phyloP scores from a whole-genome alignment of 108 stramenopile species.

The Discostella stelligeroides region DNA sequence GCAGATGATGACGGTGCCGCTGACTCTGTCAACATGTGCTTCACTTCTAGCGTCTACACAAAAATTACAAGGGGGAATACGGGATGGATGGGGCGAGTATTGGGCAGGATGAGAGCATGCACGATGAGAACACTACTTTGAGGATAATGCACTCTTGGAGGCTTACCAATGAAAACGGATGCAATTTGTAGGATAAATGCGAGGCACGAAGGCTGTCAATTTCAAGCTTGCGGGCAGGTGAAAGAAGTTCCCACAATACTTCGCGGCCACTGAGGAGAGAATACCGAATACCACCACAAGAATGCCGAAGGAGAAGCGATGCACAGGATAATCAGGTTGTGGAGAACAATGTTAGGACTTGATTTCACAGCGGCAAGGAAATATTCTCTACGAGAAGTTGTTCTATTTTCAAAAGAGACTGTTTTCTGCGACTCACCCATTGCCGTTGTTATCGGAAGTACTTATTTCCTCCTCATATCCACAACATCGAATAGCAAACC shows the following conservation, averaged over 20 bases:
- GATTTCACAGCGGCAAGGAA: neutral
- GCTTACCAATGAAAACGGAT: slow-evolving; percentile 36
- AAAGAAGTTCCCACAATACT: slow-evolving; percentile 28
- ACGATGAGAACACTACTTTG: too few relatives aligned
- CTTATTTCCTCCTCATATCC: neutral
- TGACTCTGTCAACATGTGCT: slow-evolving; percentile 33
- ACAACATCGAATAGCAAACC: slow-evolving; percentile 3
- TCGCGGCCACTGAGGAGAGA: slow-evolving; percentile 1
- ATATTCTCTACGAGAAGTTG: neutral
- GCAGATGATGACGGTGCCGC: too few relatives aligned
- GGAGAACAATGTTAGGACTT: neutral
- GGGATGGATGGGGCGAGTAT: too few relatives aligned
- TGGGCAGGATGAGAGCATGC: neutral
- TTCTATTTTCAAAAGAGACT: neutral
- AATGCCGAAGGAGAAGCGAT: neutral
- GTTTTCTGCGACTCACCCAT: too few relatives aligned
- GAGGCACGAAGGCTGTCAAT: slow-evolving; percentile 30
- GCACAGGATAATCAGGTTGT: neutral
- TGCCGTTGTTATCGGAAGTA: neutral
- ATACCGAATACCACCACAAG: too few relatives aligned
- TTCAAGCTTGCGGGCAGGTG: slow-evolving; percentile 23
- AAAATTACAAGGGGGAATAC: too few relatives aligned
- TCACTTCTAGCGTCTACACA: slow-evolving; percentile 26
- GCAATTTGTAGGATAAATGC: slow-evolving; percentile 24
- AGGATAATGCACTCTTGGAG: neutral